A percentile compares a stretch with the other conserved stretches of the same genome.
Evolutionary conservation across 305 asterid genomes (phyloP).

Genomic region (Coffea humblotiana): DNA sequence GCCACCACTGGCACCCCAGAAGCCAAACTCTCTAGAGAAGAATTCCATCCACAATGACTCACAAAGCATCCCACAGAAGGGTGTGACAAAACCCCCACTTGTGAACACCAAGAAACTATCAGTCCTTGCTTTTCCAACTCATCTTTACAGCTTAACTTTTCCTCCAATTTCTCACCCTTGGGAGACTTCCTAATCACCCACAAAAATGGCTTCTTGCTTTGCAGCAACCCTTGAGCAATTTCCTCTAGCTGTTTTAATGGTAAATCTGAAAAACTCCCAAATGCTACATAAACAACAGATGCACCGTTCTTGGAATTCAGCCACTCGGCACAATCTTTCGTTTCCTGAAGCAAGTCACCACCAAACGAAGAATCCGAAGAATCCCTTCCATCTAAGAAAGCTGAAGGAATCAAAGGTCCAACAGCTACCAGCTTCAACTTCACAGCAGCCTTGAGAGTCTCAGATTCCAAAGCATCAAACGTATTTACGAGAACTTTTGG

Average conservation of each 20-base stretch:
- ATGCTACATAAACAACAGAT: conserved; percentile 47
- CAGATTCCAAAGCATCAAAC: conserved; percentile 30
- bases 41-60: conserved; percentile 46
- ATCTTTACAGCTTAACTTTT: conserved; percentile 18
- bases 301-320: conserved; percentile 26
- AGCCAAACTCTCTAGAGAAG: conserved; percentile 40
- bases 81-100: conserved; percentile 24
- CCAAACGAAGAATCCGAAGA: conserved; percentile 23
- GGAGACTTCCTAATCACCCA: conserved; percentile 8
- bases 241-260: conserved; percentile 20
- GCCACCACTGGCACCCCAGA: conserved; percentile 42
- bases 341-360: conserved; percentile 15
- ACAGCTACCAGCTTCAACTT: conserved; percentile 18
- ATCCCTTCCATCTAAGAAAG: conserved; percentile 27
- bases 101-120: conserved; percentile 30
- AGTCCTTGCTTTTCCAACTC: conserved; percentile 16
- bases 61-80: conserved; percentile 22
- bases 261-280: conserved; percentile 41
- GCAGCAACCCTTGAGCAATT: conserved; percentile 14
- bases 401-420: conserved; percentile 37
- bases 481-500: conserved; percentile 44
- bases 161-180: conserved; percentile 10
- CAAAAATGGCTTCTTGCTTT: conserved; percentile 21
- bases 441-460: conserved; percentile 18
- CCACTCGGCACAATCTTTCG: conserved; percentile 15